Evolutionary conservation across 2,329 filamentous ascomycete genomes (phyloP).

Genomic region (Calonectria hawksworthii): DNA sequence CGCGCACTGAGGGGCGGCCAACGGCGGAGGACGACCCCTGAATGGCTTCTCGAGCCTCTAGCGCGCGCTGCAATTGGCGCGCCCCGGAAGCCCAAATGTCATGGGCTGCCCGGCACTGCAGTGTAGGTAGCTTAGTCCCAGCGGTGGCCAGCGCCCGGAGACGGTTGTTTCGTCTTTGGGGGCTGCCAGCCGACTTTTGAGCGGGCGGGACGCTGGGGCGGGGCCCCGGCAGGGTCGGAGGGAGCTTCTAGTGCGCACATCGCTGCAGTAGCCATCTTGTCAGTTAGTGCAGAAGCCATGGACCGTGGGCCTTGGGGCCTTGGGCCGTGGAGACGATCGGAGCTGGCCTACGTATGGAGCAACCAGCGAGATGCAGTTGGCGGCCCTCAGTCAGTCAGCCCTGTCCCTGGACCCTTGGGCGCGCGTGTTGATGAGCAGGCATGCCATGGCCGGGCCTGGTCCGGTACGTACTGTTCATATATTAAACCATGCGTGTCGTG

Average conservation of each 20-base stretch:
- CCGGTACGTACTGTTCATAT: slow-evolving; percentile 13
- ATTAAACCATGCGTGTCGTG: neutral
- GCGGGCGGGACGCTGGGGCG: slow-evolving; percentile 23
- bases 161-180: slow-evolving; percentile 19
- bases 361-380: neutral
- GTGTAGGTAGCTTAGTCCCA: neutral
- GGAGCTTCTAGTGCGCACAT: slow-evolving; percentile 17
- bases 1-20: neutral
- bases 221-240: slow-evolving; percentile 9
- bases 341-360: slow-evolving; percentile 9
- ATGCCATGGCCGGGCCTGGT: neutral
- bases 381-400: slow-evolving; percentile 15
- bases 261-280: neutral
- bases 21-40: neutral
- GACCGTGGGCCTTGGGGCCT: neutral
- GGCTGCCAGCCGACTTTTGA: neutral
- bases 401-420: slow-evolving; percentile 25
- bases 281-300: neutral
- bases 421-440: slow-evolving; percentile 6
- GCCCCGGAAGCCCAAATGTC: neutral
- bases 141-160: slow-evolving; percentile 16
- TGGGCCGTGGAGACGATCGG: neutral
- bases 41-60: neutral
- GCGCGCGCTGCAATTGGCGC: slow-evolving; percentile 11
- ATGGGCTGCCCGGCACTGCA: neutral